Percentiles rank a stretch among this genome's conserved stretches.
phyloP scores from a whole-genome alignment of 306 rosid genomes.

The Malus fusca region DNA sequence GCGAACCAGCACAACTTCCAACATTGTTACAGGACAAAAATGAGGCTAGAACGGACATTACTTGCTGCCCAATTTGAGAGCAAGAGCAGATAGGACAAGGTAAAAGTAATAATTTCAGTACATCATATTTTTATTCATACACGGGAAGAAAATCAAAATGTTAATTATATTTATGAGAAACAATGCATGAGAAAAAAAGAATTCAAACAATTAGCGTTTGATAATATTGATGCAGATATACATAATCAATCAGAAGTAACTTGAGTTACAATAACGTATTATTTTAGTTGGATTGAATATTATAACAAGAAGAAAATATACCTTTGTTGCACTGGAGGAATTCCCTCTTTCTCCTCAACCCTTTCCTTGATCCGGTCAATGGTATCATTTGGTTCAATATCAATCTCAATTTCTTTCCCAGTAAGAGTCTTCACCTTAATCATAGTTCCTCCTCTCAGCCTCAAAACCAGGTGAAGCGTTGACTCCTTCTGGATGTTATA shows the following conservation, averaged over 20 bases:
- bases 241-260: neutral
- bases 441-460: conserved; percentile 99
- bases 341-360: conserved; percentile 97
- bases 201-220: neutral
- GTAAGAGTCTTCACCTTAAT: conserved; percentile 96
- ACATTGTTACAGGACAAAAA: neutral
- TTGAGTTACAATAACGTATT: neutral
- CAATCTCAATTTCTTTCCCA: conserved; percentile 97
- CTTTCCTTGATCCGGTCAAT: conserved; percentile 92
- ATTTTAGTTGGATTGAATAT: neutral
- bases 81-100: neutral
- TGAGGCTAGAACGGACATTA: neutral
- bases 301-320: neutral
- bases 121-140: neutral
- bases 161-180: neutral
- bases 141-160: neutral
- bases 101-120: neutral
- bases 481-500: conserved; percentile 97
- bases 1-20: neutral
- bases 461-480: conserved; percentile 85
- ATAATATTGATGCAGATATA: neutral
- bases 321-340: conserved; percentile 99
- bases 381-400: conserved; percentile 90
- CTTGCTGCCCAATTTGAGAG: neutral
- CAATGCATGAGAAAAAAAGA: neutral